Evolutionary conservation across 805 yeast genomes (phyloP), one percentile per base, ranked within the genome.

Genomic region (Candida peoriensis): DNA sequence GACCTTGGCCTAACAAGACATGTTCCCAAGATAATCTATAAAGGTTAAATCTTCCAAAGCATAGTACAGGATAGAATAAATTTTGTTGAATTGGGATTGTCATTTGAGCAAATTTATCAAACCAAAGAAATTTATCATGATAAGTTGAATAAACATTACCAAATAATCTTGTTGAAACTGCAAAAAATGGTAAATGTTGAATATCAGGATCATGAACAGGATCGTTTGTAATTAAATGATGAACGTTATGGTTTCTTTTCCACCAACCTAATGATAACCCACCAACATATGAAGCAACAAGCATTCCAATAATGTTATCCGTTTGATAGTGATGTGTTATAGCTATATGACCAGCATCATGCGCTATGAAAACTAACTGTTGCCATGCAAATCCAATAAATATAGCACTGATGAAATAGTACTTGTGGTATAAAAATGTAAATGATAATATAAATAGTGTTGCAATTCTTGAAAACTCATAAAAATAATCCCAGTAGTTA

Each of bases 141-240:
- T 78, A 87, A 0, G 95, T 84, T 18, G 95, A 84, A 54, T 76
- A 84, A 7, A 86, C 74, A 49, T 74, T 67, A 4, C 75, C 76
- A 46, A 87, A 74, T 4, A 87, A 63, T 42, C 82, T 64, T 1
- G 83, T 68, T 36, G 88, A 78, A 14, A 87, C 94, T 2, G 95
- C 94, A 55, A 87, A 87, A 49, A 87, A 87, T 2, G 96, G 96
- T 43, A 87, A 58, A 60, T 87, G 96, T 59, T 87, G 96, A 54
- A 87, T 88, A 60, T 87, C 96, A 0, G 96, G 96, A 51, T 87
- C 96, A 54, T 88, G 95, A 2, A 82, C 81, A 0, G 96, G 96
- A 53, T 87, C 95, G 57, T 87, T 87, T n/a, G 96, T 83, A 36
- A 87, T 71, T 33, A 87, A 61, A 55, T 87, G 96, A 58, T 87